Evolutionary conservation across 768 basidiomycete genomes (phyloP), one percentile per base, ranked within the genome.

Genomic region (Panellus pusillus): DNA sequence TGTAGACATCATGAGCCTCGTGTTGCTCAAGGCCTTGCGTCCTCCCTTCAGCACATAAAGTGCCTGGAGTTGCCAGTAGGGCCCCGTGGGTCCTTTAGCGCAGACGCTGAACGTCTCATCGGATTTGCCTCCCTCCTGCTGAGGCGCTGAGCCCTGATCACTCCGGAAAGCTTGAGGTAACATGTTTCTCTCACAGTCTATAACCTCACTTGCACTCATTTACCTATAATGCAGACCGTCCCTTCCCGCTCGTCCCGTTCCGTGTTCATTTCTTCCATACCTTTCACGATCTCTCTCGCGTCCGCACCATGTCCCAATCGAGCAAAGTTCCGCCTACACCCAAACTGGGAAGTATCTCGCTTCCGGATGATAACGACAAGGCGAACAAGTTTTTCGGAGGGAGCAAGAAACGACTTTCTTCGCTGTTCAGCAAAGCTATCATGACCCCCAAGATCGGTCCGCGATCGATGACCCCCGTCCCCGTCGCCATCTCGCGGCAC

Each of bases 1-100:
- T 53, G 31, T 19, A 43, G 55, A 55, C 47, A 60, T 60, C 55
- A 61, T 57, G 45, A 47, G 55, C 59, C 59, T 61, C 59, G 59
- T 61, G 59, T 61, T 57, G 55, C 40, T 55, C 50, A 60, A 60
- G 59, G 59, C 55, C 59, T 61, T 61, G 59, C 59, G 55, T 56
- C 59, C 55, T 57, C 19, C 59, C 51, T 61, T 53, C 55, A 57
- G 59, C 59, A 56, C 59, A 61, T 61, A 61, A 61, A 57, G 59
- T 61, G 59, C 51, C 47, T 50, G 55, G 42, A 51, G 59, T 45
- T 44, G 54, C 58, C 44, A 48, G 41, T 28, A 54, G 58, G 59
- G 46, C 59, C 55, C 32, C 37, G 55, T 56, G 50, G 59, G 59
- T 56, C 59, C 50, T 44, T 41, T 43, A 47, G 32, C 32, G 32